Conservation (phyloP, 2,329 filamentous ascomycete species). For the Cryphonectria japonica region DNA sequence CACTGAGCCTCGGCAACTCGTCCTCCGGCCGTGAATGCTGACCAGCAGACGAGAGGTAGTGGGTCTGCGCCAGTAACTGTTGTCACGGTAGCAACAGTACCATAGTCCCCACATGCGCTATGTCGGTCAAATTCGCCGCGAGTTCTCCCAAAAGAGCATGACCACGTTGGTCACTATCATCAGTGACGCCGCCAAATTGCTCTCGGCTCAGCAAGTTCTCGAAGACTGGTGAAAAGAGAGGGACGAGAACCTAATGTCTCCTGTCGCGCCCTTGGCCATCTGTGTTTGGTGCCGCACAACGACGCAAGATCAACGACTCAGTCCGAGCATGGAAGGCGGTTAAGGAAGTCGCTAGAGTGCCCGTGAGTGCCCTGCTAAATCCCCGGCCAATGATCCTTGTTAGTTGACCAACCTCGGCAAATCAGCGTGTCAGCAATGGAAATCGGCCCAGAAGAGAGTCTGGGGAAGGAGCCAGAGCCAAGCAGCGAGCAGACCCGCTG, state of each 20-base stretch:
- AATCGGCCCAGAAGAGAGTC: constrained; percentile 28
- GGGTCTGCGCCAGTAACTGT: background rate
- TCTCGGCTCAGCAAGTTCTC: background rate
- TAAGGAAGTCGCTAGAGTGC: background rate
- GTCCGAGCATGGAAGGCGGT: background rate
- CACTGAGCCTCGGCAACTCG: constrained; percentile 25
- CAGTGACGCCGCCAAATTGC: background rate
- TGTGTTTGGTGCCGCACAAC: background rate
- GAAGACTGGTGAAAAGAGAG: background rate
- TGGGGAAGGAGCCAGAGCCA: constrained; percentile 25
- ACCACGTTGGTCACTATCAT: constrained; percentile 1
- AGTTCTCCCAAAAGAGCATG: constrained; percentile 12
- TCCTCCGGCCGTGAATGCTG: constrained; percentile 4
- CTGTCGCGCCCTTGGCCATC: background rate
- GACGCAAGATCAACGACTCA: background rate
- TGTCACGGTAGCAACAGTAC: background rate
- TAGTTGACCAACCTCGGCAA: constrained; percentile 32
- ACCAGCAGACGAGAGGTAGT: background rate
- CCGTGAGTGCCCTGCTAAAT: background rate
- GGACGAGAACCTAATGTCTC: background rate
- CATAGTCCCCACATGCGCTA: constrained; percentile 1
- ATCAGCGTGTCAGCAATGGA: constrained; percentile 30
- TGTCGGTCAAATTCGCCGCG: constrained; percentile 25
- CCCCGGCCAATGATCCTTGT: constrained; percentile 28
- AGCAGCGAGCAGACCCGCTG: constrained; percentile 20